These are phyloP conservation scores for Inga oerstediana DNA, from an alignment of 306 rosid genomes.

Conservation along the genomic window DNA sequence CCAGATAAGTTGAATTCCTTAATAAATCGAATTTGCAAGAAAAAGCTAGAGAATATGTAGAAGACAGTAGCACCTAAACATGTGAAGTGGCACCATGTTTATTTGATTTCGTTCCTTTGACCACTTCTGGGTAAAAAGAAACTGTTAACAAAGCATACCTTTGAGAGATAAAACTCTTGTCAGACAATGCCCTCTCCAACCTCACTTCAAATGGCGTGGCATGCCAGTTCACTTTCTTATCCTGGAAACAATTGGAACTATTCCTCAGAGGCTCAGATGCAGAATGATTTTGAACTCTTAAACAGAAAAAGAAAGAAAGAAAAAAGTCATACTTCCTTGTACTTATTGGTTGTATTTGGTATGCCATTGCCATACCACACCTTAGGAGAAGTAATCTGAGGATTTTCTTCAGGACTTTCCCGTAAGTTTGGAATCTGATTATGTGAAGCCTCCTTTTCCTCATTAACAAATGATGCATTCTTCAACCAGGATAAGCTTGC, in stretches of 20 bases:
- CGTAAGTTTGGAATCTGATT: slow-evolving; percentile 24
- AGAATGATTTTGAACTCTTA: slow-evolving; percentile 2
- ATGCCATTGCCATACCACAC: slow-evolving; percentile 95
- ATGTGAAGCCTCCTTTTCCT: slow-evolving; percentile 37
- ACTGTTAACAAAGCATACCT: slow-evolving; percentile 38
- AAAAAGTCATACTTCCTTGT: slow-evolving; percentile 71
- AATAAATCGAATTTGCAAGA: neutral
- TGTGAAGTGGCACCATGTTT: neutral
- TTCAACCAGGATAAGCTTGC: slow-evolving; percentile 83
- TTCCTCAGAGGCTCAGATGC: slow-evolving; percentile 26
- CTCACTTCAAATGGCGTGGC: slow-evolving; percentile 96
- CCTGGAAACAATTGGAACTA: slow-evolving; percentile 50
- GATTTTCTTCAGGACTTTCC: slow-evolving; percentile 45
- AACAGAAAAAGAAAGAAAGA: neutral
- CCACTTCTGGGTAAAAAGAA: neutral
- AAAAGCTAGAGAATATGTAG: neutral
- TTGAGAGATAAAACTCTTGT: slow-evolving; percentile 63
- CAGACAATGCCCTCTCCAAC: slow-evolving; percentile 89
- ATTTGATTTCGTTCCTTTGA: neutral
- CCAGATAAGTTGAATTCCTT: too few species aligned
- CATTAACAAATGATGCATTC: slow-evolving; percentile 50
- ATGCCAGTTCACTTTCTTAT: slow-evolving; percentile 95
- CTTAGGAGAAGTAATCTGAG: slow-evolving; percentile 68
- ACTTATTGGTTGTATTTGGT: slow-evolving; percentile 90
- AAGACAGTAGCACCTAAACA: neutral